These are phyloP conservation scores for Syzygium oleosum DNA, from an alignment of 345 rosid genomes.

Conservation along the genomic window DNA sequence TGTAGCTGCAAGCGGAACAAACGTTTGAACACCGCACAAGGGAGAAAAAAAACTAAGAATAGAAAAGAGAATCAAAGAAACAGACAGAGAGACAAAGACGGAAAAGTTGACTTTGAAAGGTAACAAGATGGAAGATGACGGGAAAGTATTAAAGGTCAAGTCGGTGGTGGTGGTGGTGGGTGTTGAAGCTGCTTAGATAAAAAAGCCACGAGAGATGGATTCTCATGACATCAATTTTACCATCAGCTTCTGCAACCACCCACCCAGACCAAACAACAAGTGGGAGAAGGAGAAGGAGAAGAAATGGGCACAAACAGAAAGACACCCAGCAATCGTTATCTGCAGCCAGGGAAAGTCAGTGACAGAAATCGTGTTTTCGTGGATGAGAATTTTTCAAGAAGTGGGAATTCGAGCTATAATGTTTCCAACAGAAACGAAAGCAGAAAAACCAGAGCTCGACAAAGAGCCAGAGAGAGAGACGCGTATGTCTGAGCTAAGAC, in stretches of 20 bases:
- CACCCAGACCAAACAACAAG: neutral
- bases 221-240: neutral
- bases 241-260: neutral
- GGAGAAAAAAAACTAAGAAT: neutral
- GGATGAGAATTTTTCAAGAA: neutral
- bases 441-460: neutral
- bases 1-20: neutral
- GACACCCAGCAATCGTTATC: neutral
- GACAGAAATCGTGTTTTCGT: neutral
- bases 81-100: neutral
- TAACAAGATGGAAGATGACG: neutral
- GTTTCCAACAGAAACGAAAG: neutral
- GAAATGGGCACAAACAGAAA: neutral
- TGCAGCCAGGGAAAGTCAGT: neutral
- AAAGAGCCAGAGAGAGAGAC: neutral
- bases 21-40: neutral
- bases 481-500: neutral
- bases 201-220: neutral
- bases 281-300: neutral
- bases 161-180: neutral
- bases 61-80: neutral
- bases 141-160: neutral
- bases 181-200: neutral
- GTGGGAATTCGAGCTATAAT: neutral
- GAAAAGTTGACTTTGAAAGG: slow-evolving; percentile 20